A percentile compares a stretch with the other conserved stretches of the same genome.
Conservation (phyloP, 306 rosid species). For the Corylus heterophylla region DNA sequence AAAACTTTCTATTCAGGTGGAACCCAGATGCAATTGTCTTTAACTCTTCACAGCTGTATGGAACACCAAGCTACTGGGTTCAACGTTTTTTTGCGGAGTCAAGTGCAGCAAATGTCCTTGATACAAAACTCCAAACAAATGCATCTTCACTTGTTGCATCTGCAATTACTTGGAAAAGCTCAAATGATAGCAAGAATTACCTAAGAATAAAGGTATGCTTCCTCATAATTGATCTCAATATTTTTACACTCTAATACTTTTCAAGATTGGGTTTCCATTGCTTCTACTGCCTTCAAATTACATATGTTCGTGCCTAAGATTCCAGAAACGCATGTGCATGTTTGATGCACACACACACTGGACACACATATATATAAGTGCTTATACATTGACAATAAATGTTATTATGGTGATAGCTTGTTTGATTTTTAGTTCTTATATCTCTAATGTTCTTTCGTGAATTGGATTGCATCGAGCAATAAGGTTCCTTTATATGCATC, state of each 20-base stretch:
- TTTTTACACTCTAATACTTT: background rate
- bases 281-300: background rate
- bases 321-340: too few species aligned
- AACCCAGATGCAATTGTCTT: slow-evolving; percentile 94
- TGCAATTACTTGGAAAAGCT: slow-evolving; percentile 53
- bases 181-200: slow-evolving; percentile 30
- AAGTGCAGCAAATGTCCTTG: slow-evolving; percentile 79
- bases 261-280: background rate
- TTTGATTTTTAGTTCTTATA: too few species aligned
- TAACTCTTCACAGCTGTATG: slow-evolving; percentile 66
- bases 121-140: slow-evolving; percentile 48
- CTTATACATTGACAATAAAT: background rate
- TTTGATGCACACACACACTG: too few species aligned
- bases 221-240: background rate
- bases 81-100: slow-evolving; percentile 66
- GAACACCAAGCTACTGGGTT: slow-evolving; percentile 97
- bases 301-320: too few species aligned
- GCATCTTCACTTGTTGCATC: slow-evolving; percentile 55
- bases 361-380: background rate
- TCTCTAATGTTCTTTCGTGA: background rate
- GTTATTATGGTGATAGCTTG: background rate
- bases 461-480: background rate
- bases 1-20: slow-evolving; percentile 53
- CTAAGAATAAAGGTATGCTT: slow-evolving; percentile 64
- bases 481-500: background rate